These are phyloP conservation scores for Alopecurus myosuroides DNA, from an alignment of 176 grass and related monocot genomes.

Conservation along the genomic window DNA sequence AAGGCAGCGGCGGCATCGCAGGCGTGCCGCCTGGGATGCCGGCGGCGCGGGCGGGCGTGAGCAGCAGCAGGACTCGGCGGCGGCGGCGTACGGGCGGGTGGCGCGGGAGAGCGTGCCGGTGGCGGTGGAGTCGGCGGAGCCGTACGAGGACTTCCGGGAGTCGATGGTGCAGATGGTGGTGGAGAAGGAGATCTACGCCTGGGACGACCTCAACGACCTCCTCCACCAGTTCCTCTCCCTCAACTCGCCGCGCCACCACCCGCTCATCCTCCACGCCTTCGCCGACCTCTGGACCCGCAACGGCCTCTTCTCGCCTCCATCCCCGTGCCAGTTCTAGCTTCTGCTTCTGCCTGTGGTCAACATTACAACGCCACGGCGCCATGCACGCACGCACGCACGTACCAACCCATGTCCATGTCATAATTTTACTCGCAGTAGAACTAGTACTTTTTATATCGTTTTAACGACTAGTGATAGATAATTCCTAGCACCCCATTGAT, in stretches of 20 bases:
- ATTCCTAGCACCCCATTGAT: background rate
- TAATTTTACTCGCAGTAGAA: background rate
- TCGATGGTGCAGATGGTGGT: conserved; percentile 99
- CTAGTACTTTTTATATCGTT: background rate
- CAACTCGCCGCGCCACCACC: conserved; percentile 86
- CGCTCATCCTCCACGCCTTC: conserved; percentile 95
- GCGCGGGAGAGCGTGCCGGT: conserved; percentile 79
- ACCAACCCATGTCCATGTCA: background rate
- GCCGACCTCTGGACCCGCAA: conserved; percentile 84
- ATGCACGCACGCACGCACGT: background rate
- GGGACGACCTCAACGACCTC: conserved; percentile 98
- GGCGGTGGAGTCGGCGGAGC: conserved; percentile 81
- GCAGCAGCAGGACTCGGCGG: background rate
- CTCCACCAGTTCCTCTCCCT: conserved; percentile 92
- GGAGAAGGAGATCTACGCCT: conserved; percentile 99
- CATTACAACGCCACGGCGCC: background rate
- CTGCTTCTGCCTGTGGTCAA: background rate
- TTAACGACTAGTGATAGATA: conserved; percentile 1
- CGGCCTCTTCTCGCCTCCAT: conserved; percentile 62
- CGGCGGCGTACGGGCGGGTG: conserved; percentile 14
- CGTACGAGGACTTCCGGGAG: conserved; percentile 91
- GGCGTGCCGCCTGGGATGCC: conserved; percentile 14
- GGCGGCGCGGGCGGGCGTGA: background rate
- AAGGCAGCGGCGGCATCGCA: conserved; percentile 34
- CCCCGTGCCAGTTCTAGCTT: conserved; percentile 58